These are phyloP conservation scores for Sporothrix humicola DNA, from an alignment of 2,329 filamentous ascomycete species.

Conservation along the genomic window DNA sequence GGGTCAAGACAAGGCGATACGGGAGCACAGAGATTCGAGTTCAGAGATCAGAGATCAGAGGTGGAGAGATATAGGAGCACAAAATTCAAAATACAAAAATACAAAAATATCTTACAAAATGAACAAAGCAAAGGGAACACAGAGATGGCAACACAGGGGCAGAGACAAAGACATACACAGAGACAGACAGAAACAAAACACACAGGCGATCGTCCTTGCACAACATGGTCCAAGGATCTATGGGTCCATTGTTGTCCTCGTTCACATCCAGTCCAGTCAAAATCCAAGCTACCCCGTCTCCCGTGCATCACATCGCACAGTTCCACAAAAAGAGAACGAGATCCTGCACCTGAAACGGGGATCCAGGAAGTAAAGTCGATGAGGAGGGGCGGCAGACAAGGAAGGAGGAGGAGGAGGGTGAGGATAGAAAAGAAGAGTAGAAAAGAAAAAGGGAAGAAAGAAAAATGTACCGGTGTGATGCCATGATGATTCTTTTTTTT, in stretches of 20 bases:
- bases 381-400: background rate
- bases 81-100: background rate
- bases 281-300: background rate
- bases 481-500: background rate
- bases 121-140: background rate
- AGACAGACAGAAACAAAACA: slow-evolving; percentile 14
- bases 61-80: background rate
- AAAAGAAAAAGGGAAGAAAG: background rate
- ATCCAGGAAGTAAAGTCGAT: background rate
- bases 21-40: background rate
- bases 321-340: slow-evolving; percentile 16
- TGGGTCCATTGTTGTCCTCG: background rate
- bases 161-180: background rate
- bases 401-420: background rate
- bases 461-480: background rate
- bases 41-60: background rate
- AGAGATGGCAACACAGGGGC: no score
- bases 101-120: no score
- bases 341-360: slow-evolving; percentile 25
- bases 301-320: slow-evolving; percentile 19
- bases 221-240: background rate
- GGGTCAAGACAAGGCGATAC: background rate
- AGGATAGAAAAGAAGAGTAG: background rate
- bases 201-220: slow-evolving; percentile 9
- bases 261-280: no score